Conservation (phyloP, 2,329 filamentous ascomycete genomes). For the Tolypocladium cylindrosporum region DNA sequence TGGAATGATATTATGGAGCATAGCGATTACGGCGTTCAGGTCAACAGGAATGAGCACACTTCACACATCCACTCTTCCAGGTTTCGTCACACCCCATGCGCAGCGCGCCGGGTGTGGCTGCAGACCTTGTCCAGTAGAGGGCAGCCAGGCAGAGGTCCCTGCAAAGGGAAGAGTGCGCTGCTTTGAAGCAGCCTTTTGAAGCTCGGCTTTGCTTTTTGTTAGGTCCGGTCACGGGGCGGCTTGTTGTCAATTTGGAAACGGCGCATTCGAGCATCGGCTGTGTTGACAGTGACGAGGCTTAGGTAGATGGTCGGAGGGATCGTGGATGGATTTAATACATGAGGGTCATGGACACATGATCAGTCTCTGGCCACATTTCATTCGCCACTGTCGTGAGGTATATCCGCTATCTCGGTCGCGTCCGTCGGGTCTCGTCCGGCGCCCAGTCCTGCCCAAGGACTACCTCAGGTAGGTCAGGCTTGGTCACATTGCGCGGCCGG, state of each 20-base stretch:
- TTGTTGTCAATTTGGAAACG: neutral
- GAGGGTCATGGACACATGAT: neutral
- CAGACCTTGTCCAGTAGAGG: neutral
- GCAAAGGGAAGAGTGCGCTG: neutral
- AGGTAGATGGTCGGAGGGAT: neutral
- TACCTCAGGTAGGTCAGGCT: neutral
- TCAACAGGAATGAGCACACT: slow-evolving; percentile 7
- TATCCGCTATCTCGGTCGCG: neutral
- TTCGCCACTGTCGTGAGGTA: neutral
- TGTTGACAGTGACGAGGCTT: neutral
- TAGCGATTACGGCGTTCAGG: slow-evolving; percentile 29
- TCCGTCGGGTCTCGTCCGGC: neutral
- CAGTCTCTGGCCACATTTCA: neutral
- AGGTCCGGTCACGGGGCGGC: neutral
- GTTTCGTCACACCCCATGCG: neutral
- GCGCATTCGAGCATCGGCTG: neutral
- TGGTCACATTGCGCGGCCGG: neutral
- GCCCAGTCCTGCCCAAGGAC: neutral
- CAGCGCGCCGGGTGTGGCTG: neutral
- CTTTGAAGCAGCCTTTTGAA: neutral
- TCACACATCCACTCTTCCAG: neutral
- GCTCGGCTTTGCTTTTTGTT: neutral
- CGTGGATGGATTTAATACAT: slow-evolving; percentile 1
- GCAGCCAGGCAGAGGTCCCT: neutral
- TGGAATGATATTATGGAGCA: slow-evolving; percentile 22